Conservation (phyloP, 2,329 filamentous ascomycete genomes). For the Penicillium sp. region DNA sequence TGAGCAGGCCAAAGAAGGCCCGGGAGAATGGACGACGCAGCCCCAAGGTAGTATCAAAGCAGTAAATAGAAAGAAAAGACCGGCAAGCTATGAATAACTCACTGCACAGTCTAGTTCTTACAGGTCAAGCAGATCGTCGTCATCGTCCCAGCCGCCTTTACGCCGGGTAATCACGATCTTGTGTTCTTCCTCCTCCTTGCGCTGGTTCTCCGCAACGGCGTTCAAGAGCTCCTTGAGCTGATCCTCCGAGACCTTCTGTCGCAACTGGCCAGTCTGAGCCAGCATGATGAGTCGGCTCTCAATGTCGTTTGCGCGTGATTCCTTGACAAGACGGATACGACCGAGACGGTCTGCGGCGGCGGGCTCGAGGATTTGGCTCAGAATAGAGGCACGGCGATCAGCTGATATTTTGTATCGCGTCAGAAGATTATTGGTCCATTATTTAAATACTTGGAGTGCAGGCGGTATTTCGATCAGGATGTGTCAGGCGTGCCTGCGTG, state of each 20-base stretch:
- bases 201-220: slow-evolving; percentile 74
- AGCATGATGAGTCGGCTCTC: slow-evolving; percentile 93
- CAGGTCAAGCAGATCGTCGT: slow-evolving; percentile 51
- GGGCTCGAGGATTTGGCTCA: slow-evolving; percentile 90
- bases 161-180: slow-evolving; percentile 84
- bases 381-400: slow-evolving; percentile 53
- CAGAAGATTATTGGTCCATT: neutral
- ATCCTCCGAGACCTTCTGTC: slow-evolving; percentile 83
- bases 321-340: slow-evolving; percentile 93
- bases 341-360: slow-evolving; percentile 90
- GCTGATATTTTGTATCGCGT: slow-evolving; percentile 20
- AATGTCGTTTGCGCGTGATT: slow-evolving; percentile 81
- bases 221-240: slow-evolving; percentile 90
- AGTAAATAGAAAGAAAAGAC: neutral
- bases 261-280: slow-evolving; percentile 81
- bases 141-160: slow-evolving; percentile 83
- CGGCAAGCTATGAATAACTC: neutral
- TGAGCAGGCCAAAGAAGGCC: neutral
- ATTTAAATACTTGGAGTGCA: neutral
- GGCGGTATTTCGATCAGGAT: neutral
- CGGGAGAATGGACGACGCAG: neutral
- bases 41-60: neutral
- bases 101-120: slow-evolving; percentile 19
- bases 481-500: neutral
- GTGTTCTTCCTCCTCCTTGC: slow-evolving; percentile 59